Base-by-base conservation (phyloP, 768 basidiomycete species). In the Amanita molliuscula region DNA sequence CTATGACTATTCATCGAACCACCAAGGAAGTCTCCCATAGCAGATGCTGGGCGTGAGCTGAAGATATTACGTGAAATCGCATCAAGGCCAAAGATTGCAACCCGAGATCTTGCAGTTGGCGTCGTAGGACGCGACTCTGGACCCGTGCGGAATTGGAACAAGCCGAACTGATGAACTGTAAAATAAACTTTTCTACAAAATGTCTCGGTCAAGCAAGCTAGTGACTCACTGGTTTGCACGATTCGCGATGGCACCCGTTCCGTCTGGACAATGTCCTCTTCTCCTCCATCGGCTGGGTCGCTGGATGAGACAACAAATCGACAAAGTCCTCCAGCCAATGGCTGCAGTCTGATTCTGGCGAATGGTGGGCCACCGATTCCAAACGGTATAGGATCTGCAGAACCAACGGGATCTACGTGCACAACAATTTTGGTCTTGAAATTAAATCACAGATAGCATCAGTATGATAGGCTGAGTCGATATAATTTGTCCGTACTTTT, bases 1-100 rank as follows among this genome's bases (percentile, higher is more conserved):
- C 76, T 76, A 59, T 81, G 80, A 50, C 80, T 72, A 57, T 75
- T 84, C 31, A 85, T 78, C 0, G 84, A 82, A 4, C 79, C 81
- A 26, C 81, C 77, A 60, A 92, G 90, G 50, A 90, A 71, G 54
- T 93, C 89, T 28, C 77, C 77, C 67, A 82, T 80, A 7, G 79
- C 69, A 9, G 77, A 78, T 7, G 82, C 86, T 26, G 84, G 76
- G 2, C 81, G 77, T 5, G 78, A 62, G 57, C 76, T 81, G 67
- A 96, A 94, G 25, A 97, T 74, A 64, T 91, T 93, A 38, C 90
- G 79, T 16, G 90, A 92, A 56, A 97, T 84, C 16, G 81, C 85
- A 59, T 97, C 93, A 47, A 97, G 73, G 29, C 88, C 82, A 61
- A 95, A 91, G 45, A 91, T 88, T n/a, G 85, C 81, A 2, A 82